Evolutionary conservation across 257 asterid species (phyloP).

Genomic region (Solanum clarkiae): DNA sequence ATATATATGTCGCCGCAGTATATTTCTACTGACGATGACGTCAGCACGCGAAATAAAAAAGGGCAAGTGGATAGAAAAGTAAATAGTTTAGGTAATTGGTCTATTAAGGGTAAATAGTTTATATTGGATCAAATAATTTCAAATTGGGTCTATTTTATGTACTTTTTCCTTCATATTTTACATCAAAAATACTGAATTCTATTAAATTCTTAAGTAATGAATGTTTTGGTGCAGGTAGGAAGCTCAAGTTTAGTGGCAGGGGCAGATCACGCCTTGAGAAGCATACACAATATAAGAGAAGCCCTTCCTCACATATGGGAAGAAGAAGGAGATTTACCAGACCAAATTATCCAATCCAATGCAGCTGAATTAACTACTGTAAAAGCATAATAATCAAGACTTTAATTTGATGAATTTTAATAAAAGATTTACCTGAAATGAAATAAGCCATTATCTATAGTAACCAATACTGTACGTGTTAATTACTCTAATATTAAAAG

Average conservation of each 20-base stretch:
- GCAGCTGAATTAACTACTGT: constrained; percentile 18
- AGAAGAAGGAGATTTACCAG: constrained; percentile 22
- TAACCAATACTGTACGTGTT: not conserved
- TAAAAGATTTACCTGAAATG: not conserved
- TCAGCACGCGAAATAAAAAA: too few relatives aligned
- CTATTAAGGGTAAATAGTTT: too few relatives aligned
- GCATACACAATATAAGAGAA: constrained; percentile 79
- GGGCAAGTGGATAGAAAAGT: too few relatives aligned
- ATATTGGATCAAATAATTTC: too few relatives aligned
- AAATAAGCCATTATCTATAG: not conserved
- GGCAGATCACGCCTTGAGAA: constrained; percentile 70
- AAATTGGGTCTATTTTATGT: too few relatives aligned
- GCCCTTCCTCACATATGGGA: constrained; percentile 88
- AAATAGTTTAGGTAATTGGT: too few relatives aligned
- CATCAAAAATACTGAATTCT: not conserved
- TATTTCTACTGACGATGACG: too few relatives aligned
- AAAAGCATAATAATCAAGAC: not conserved
- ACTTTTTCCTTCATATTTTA: not conserved
- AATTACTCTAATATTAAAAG: not conserved
- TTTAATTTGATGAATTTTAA: not conserved
- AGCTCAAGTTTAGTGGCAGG: constrained; percentile 53
- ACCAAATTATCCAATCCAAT: constrained; percentile 33
- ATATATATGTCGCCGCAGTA: too few relatives aligned
- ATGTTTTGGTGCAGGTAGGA: constrained; percentile 49
- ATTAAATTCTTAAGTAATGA: not conserved